Evolutionary conservation across 306 rosid species (phyloP), one percentile per base, ranked within the genome.

Genomic region (Abrus precatorius): DNA sequence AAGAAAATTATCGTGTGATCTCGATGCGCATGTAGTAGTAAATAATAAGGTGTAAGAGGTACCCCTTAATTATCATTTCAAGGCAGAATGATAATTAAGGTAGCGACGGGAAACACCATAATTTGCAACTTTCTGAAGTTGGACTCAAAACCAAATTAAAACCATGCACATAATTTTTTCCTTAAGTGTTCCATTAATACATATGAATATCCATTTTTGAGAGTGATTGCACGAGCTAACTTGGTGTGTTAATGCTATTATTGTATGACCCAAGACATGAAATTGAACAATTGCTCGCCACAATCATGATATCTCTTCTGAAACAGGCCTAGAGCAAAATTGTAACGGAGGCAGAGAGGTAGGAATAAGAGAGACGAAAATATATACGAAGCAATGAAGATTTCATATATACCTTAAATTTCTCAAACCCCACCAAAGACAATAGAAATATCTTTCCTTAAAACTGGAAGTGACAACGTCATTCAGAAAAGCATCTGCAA

Each of bases 401-500:
- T 34, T 27, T 3, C 34, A 32, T 88, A 92, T 34, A 32, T 88
- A 94, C 99, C 99, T 91, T 72, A 95, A 77, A 86, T 88, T 93
- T 87, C 92, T 84, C 59, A 95, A 83, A 56, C 86, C 86, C 86
- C 86, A 83, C 86, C 86, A 83, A 66, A 83, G 83, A 34, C 83
- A 78, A 77, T 90, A 93, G 56, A 91, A 84, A 73, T 85, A 95
- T 89, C 93, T 93, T 67, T 86, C 88, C 56, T 80, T 50, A 59
- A 95, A 93, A 5, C 9, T 77, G 3, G 95, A 62, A 71, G 80
- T 71, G 81, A 89, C 91, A 69, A 93, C 99, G 3, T 86, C 95
- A 60, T 85, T 85, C 5, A 70, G 57, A 76, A 92, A 90, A 67
- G 97, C 97, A 82, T 84, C 95, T 10, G 90, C 88, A 74, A 92